Conservation (phyloP, 768 basidiomycete species). For the Serendipita sp. region DNA sequence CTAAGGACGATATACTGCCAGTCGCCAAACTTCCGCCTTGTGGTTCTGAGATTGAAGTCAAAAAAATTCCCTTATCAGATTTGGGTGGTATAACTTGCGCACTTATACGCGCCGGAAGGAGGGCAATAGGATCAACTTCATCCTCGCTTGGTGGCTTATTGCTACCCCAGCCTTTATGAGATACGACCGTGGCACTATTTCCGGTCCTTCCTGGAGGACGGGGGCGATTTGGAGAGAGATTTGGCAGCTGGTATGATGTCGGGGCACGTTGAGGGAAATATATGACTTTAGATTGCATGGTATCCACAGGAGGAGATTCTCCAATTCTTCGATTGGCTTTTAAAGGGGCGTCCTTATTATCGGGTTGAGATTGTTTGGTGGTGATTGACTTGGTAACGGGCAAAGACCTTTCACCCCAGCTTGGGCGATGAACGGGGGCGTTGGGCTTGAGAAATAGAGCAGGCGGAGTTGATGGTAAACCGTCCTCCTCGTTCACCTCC, state of each 20-base stretch:
- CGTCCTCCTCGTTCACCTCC: constrained; percentile 28
- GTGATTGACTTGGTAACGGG: background rate
- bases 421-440: background rate
- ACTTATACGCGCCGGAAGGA: background rate
- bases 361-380: no score
- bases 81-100: background rate
- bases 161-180: background rate
- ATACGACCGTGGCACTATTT: background rate
- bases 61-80: background rate
- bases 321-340: no score
- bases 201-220: background rate
- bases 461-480: background rate
- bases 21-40: background rate
- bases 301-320: no score
- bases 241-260: background rate
- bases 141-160: background rate
- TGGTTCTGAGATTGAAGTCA: background rate
- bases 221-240: background rate
- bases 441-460: background rate
- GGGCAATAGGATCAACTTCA: background rate
- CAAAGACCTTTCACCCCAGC: background rate
- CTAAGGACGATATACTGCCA: background rate
- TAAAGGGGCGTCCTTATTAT: no score
- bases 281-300: no score
- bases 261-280: background rate